phyloP scores from a whole-genome alignment of 2,329 filamentous ascomycete species.

The Trichophyton verrucosum region DNA sequence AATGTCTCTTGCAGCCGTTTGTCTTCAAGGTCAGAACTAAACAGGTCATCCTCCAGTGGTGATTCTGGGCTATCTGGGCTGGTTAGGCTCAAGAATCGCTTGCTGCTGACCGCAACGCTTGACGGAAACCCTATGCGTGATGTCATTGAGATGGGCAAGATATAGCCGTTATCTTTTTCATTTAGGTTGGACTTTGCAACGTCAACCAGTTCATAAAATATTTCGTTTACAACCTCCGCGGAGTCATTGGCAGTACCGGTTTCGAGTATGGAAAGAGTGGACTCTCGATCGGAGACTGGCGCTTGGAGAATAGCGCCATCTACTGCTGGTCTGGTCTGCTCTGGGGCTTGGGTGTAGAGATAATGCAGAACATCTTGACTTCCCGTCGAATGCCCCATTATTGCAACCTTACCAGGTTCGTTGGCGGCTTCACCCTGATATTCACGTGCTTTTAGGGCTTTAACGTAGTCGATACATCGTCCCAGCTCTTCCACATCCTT shows the following conservation, averaged over 20 bases:
- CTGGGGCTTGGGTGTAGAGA: constrained; percentile 25
- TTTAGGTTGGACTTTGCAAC: constrained; percentile 20
- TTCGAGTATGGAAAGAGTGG: constrained; percentile 29
- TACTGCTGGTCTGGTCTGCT: constrained; percentile 39
- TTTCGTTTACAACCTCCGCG: constrained; percentile 12
- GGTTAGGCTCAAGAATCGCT: constrained; percentile 46
- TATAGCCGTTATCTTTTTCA: constrained; percentile 16
- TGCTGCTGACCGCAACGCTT: constrained; percentile 41
- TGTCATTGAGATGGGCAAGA: constrained; percentile 26
- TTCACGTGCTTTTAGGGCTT: constrained; percentile 19
- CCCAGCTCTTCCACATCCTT: constrained; percentile 44
- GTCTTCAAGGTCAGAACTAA: constrained; percentile 62
- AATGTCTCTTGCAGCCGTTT: constrained; percentile 52
- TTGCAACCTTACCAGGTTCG: constrained; percentile 42
- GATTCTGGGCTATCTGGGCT: constrained; percentile 40
- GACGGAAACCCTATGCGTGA: constrained; percentile 21
- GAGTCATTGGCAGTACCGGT: constrained; percentile 11
- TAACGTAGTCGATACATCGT: constrained; percentile 41
- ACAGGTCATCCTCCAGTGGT: constrained; percentile 71
- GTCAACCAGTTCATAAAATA: constrained; percentile 25
- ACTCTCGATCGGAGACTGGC: constrained; percentile 63
- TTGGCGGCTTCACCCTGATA: constrained; percentile 1
- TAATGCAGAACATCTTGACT: constrained; percentile 59
- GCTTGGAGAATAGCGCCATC: constrained; percentile 72
- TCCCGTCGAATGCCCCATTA: constrained; percentile 59